These are phyloP conservation scores for Penicillium antarcticum DNA, from an alignment of 495 filamentous ascomycete genomes.

Conservation along the genomic window DNA sequence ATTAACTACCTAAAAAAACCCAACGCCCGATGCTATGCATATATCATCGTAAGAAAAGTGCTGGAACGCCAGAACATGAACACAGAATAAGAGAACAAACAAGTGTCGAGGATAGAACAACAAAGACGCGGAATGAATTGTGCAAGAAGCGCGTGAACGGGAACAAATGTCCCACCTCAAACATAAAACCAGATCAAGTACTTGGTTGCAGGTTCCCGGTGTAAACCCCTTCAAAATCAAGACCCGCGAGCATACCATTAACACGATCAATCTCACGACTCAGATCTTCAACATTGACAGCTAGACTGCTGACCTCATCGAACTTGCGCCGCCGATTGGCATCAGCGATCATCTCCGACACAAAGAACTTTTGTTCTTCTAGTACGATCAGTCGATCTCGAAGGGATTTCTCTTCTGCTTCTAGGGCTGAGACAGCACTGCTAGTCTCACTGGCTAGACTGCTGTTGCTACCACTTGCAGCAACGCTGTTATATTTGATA, in stretches of 20 bases:
- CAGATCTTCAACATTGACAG: conserved; percentile 80
- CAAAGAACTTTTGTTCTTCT: conserved; percentile 92
- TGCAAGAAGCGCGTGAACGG: neutral
- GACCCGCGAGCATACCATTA: conserved; percentile 44
- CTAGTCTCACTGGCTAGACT: conserved; percentile 61
- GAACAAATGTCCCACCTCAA: neutral
- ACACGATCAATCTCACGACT: conserved; percentile 76
- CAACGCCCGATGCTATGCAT: conserved; percentile 31
- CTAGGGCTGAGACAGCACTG: conserved; percentile 65
- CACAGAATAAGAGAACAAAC: neutral
- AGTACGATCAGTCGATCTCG: conserved; percentile 82
- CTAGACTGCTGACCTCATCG: conserved; percentile 81
- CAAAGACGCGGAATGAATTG: neutral
- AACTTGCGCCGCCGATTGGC: conserved; percentile 80
- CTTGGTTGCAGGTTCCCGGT: conserved; percentile 26
- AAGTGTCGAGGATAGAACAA: neutral
- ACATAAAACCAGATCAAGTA: conserved; percentile 8
- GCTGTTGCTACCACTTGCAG: conserved; percentile 51
- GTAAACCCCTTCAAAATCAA: conserved; percentile 53
- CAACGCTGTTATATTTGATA: conserved; percentile 53
- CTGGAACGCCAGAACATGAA: conserved; percentile 14
- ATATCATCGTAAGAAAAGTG: conserved; percentile 15
- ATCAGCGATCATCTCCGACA: conserved; percentile 80
- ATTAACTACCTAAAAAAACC: conserved; percentile 8
- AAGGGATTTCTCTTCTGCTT: conserved; percentile 83